Evolutionary conservation across 805 yeast genomes (phyloP).

Genomic region (Nematodospora valgi): DNA sequence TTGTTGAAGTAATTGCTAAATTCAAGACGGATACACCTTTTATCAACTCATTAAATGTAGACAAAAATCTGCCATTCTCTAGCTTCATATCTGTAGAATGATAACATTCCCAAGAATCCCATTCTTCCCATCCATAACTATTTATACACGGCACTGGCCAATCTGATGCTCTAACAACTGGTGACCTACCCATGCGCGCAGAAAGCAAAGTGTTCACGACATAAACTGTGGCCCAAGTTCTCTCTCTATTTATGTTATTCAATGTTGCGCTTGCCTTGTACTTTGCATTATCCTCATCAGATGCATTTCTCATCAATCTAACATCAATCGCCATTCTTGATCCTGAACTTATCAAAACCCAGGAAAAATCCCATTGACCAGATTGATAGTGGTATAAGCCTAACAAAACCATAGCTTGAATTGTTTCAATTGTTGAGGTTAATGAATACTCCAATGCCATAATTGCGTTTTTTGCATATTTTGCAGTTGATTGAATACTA

Average conservation of each 20-base stretch:
- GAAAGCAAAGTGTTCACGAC: slow-evolving; percentile 19
- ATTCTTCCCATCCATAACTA: slow-evolving; percentile 25
- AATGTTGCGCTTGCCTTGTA: slow-evolving; percentile 8
- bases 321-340: slow-evolving; percentile 24
- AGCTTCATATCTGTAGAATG: slow-evolving; percentile 9
- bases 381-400: slow-evolving; percentile 18
- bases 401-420: slow-evolving; percentile 18
- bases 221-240: slow-evolving; percentile 23
- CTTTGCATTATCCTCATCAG: slow-evolving; percentile 4
- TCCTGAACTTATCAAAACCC: slow-evolving; percentile 20
- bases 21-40: slow-evolving; percentile 16
- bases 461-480: slow-evolving; percentile 18
- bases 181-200: slow-evolving; percentile 22
- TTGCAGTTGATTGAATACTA: slow-evolving; percentile 2
- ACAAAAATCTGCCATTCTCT: slow-evolving; percentile 19
- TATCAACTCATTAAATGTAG: slow-evolving; percentile 16
- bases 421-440: slow-evolving; percentile 20
- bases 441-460: slow-evolving; percentile 19
- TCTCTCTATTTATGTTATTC: slow-evolving; percentile 16
- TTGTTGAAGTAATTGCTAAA: slow-evolving; percentile 19
- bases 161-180: slow-evolving; percentile 19
- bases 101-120: slow-evolving; percentile 20
- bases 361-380: slow-evolving; percentile 23
- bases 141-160: slow-evolving; percentile 20
- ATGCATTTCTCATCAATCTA: slow-evolving; percentile 14